A percentile compares a stretch with the other conserved stretches of the same genome.
phyloP scores from a whole-genome alignment of 257 asterid species.

The Gentiana dahurica region DNA sequence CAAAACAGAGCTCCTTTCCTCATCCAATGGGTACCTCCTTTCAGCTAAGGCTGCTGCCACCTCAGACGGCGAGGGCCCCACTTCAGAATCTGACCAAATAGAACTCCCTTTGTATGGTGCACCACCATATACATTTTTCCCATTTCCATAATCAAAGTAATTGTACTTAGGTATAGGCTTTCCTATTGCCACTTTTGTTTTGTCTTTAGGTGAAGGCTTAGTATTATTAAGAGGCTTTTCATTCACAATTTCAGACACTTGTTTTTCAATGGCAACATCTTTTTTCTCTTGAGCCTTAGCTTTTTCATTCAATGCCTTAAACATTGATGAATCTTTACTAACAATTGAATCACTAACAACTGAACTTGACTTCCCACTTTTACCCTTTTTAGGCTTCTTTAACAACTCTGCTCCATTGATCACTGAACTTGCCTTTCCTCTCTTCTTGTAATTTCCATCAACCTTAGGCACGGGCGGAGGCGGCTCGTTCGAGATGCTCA shows the following conservation, averaged over 20 bases:
- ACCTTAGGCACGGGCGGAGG: conserved; percentile 16
- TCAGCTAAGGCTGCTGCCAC: conserved; percentile 58
- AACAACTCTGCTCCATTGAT: conserved; percentile 48
- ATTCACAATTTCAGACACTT: conserved; percentile 8
- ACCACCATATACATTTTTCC: conserved; percentile 26
- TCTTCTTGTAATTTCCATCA: conserved; percentile 6
- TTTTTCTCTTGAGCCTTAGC: conserved; percentile 3
- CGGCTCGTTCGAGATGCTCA: conserved; percentile 43
- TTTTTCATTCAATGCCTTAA: conserved; percentile 11
- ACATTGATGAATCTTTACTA: conserved; percentile 38
- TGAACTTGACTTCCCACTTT: conserved; percentile 41
- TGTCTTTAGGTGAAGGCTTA: conserved; percentile 13
- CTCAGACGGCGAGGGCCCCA: conserved; percentile 88
- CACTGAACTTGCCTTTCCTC: conserved; percentile 71
- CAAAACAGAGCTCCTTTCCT: conserved; percentile 60
- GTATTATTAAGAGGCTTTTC: conserved; percentile 19
- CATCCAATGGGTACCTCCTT: conserved; percentile 46
- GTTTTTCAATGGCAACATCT: background rate
- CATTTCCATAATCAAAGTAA: conserved; percentile 21
- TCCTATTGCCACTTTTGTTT: conserved; percentile 15
- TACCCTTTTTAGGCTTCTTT: conserved; percentile 27
- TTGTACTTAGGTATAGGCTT: conserved; percentile 21
- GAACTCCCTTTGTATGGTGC: conserved; percentile 23
- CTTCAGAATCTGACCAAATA: conserved; percentile 56
- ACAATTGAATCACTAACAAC: conserved; percentile 46